Evolutionary conservation across 2,329 filamentous ascomycete species (phyloP).

Genomic region (Fusarium sp.): DNA sequence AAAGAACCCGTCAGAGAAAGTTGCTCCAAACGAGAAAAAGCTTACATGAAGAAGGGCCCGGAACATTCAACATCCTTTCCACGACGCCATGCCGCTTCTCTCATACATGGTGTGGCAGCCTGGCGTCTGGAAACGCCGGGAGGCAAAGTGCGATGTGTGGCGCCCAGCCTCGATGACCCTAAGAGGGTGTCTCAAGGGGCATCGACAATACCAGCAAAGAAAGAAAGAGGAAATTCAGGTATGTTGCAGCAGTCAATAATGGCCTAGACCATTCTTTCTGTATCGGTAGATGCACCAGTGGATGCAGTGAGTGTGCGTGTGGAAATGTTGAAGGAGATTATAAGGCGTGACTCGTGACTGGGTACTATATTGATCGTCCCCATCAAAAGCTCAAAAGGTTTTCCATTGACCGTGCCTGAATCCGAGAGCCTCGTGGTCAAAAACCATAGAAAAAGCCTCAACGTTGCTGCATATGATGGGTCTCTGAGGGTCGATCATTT

Average conservation of each 20-base stretch:
- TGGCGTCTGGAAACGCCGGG: conserved; percentile 30
- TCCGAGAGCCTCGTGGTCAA: neutral
- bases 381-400: neutral
- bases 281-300: neutral
- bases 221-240: neutral
- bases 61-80: conserved; percentile 25
- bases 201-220: conserved; percentile 1
- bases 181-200: conserved; percentile 10
- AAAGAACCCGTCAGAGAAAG: conserved; percentile 3
- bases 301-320: neutral
- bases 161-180: conserved; percentile 29
- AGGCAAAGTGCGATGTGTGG: conserved; percentile 37
- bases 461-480: conserved; percentile 29
- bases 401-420: neutral
- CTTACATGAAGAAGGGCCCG: conserved; percentile 16
- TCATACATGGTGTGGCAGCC: conserved; percentile 24
- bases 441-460: conserved; percentile 13
- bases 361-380: neutral
- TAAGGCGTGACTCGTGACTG: neutral
- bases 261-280: conserved; percentile 17
- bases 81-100: conserved; percentile 25
- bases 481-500: conserved; percentile 6
- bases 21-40: conserved; percentile 7
- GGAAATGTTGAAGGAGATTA: neutral
- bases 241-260: conserved; percentile 4